Evolutionary conservation across 2,329 filamentous ascomycete species (phyloP), one percentile per base, ranked within the genome.

Genomic region (Sphaceloma murrayae): DNA sequence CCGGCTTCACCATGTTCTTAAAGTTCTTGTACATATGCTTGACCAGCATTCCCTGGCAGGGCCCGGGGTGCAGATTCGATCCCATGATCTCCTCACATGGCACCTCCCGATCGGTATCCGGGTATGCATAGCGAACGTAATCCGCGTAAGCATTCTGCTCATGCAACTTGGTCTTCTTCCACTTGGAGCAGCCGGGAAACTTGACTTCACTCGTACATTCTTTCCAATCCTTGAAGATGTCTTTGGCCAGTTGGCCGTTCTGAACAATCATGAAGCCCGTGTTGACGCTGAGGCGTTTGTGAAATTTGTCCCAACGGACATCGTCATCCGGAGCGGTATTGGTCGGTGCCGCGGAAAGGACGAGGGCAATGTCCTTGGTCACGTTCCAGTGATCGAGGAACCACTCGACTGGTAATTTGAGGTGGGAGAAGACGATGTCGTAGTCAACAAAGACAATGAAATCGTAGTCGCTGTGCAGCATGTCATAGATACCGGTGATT

Each of bases 381-480:
- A 69, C 57, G 43, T 64, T 59, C 68, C 68, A 71, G 33, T 65
- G 59, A 51, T 67, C 68, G 52, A 72, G 60, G 6, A 72, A 59
- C 64, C 66, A 72, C 54, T 71, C 68, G 11, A 69, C n/a, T n/a
- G n/a, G n/a, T n/a, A n/a, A n/a, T n/a, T n/a, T n/a, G n/a, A n/a
- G n/a, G n/a, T n/a, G n/a, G n/a, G n/a, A n/a, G n/a, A n/a, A n/a
- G n/a, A n/a, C n/a, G n/a, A n/a, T n/a, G n/a, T n/a, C n/a, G n/a
- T n/a, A n/a, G n/a, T n/a, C n/a, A n/a, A n/a, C n/a, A n/a, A n/a
- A 27, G 24, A 27, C 11, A 11, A 27, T 11, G 24, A 27, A 27
- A 6, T 27, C 7, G 24, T 27, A 27, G 11, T 27, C 24, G 6
- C 11, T 6, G 7, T 27, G 24, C 24, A 27, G 11, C 11, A 11